Evolutionary conservation across 768 basidiomycete genomes (phyloP), one percentile per base, ranked within the genome.

Genomic region (Mycena albidolilacea): DNA sequence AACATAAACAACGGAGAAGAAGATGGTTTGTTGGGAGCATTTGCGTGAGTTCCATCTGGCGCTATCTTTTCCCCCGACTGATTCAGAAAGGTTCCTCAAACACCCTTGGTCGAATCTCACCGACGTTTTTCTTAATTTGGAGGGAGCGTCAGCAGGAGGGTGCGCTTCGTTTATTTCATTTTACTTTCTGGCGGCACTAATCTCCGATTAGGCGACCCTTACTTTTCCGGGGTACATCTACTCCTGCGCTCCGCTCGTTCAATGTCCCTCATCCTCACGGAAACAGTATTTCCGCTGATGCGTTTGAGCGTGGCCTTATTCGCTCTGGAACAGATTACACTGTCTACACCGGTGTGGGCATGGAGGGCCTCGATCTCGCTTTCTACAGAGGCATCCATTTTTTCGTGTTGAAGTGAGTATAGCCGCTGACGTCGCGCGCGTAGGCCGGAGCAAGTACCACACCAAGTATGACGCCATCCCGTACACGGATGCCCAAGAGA

Each of bases 1-100:
- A 94, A 95, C 77, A 88, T 95, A 79, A 96, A 96, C 80, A 95
- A 96, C 72, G 95, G 92, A 1, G 95, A 96, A 78, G 95, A 96
- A 77, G 90, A 94, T 79, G 88, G 90, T 43, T 79, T 95, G 74
- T 87, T 92, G 71, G 95, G 95, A 30, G 92, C 94, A 9, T 90
- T 91, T 77, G 84, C 86, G 88, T 94, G 84, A 63, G 67, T 67
- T 59, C 63, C 59, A 78, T 80, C 38, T 55, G 19, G 7, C 12
- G 4, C 23, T 35, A 35, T 58, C 12, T 44, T 14, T 57, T 23
- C 79, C 30, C 0, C 61, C 41, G 30, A 14, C 37, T 44, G 39
- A 55, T 46, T 39, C 52, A 12, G 14, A 68, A 74, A 93, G 92
- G 10, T 94, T 93, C 78, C 77, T 94, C 70, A 84, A 89, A 74